A percentile compares a stretch with the other conserved stretches of the same genome.
Conservation (phyloP, 2,329 filamentous ascomycete genomes). For the Talaromyces amestolkiae region DNA sequence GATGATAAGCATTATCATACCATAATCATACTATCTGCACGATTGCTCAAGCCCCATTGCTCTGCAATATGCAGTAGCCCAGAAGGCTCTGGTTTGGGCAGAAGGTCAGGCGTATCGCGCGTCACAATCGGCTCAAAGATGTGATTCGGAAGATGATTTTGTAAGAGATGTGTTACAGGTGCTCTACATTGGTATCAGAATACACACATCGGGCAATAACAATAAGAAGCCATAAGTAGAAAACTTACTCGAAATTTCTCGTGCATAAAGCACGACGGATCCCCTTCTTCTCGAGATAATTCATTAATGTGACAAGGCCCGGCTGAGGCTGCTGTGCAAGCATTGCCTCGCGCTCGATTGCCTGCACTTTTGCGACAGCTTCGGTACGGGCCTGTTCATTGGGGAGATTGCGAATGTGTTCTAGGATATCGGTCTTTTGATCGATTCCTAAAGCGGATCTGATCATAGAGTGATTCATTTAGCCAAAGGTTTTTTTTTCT, state of each 20-base stretch:
- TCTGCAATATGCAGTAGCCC: constrained; percentile 83
- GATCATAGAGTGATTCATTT: background rate
- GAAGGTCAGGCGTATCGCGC: constrained; percentile 64
- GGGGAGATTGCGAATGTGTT: constrained; percentile 77
- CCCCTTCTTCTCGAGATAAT: constrained; percentile 66
- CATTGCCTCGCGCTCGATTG: constrained; percentile 82
- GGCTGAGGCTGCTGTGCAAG: constrained; percentile 73
- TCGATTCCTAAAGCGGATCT: constrained; percentile 66
- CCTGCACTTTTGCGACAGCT: constrained; percentile 71
- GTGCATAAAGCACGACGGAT: constrained; percentile 86
- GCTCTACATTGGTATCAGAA: constrained; percentile 26
- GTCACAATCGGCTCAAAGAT: constrained; percentile 78
- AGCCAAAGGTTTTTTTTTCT: background rate
- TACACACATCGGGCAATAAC: background rate
- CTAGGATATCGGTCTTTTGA: constrained; percentile 76
- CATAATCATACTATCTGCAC: constrained; percentile 42
- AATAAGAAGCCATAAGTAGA: background rate
- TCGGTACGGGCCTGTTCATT: constrained; percentile 54
- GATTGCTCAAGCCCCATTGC: constrained; percentile 64
- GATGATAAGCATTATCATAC: constrained; percentile 22
- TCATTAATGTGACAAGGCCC: constrained; percentile 74
- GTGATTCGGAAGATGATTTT: constrained; percentile 67
- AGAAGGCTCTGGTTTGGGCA: constrained; percentile 81
- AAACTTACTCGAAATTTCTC: constrained; percentile 74
- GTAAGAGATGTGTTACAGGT: constrained; percentile 51